Percentiles rank a stretch among this genome's conserved stretches.
Conservation (phyloP, 352 stramenopile species). For the Salisapilia sapeloensis region DNA sequence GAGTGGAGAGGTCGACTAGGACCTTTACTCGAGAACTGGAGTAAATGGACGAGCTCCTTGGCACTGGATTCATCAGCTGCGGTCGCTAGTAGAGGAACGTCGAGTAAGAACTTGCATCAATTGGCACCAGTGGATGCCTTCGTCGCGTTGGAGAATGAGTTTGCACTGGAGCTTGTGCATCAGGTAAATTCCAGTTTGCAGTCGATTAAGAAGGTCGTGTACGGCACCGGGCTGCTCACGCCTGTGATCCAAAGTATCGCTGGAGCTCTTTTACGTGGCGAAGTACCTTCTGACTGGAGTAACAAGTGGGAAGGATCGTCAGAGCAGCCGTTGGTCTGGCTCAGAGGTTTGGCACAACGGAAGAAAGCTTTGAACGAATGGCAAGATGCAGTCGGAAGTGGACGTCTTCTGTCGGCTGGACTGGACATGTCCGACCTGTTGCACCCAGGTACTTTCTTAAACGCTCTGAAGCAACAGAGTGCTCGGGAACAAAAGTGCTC, state of each 20-base stretch:
- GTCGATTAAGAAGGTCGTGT: conserved; percentile 81
- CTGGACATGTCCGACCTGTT: conserved; percentile 85
- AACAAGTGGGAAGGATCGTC: conserved; percentile 61
- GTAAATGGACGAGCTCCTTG: conserved; percentile 54
- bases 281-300: conserved; percentile 67
- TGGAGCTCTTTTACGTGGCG: conserved; percentile 46
- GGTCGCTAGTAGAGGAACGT: conserved; percentile 1
- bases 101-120: conserved; percentile 14
- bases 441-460: conserved; percentile 89
- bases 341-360: conserved; percentile 63
- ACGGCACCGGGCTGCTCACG: conserved; percentile 81
- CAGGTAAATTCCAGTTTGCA: conserved; percentile 59
- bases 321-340: conserved; percentile 53
- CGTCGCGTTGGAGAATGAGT: conserved; percentile 80
- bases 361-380: conserved; percentile 73
- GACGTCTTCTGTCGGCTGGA: conserved; percentile 50
- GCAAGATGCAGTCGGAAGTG: conserved; percentile 35
- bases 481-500: conserved; percentile 64
- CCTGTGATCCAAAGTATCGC: conserved; percentile 74
- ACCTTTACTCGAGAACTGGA: conserved; percentile 84
- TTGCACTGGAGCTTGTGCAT: conserved; percentile 46
- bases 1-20: conserved; percentile 80
- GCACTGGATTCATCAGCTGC: conserved; percentile 20
- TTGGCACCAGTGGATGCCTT: conserved; percentile 81
- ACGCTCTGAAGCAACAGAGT: conserved; percentile 86